Percentiles rank a stretch among this genome's conserved stretches.
Conservation (phyloP, 345 rosid species). For the Aurinia saxatilis region DNA sequence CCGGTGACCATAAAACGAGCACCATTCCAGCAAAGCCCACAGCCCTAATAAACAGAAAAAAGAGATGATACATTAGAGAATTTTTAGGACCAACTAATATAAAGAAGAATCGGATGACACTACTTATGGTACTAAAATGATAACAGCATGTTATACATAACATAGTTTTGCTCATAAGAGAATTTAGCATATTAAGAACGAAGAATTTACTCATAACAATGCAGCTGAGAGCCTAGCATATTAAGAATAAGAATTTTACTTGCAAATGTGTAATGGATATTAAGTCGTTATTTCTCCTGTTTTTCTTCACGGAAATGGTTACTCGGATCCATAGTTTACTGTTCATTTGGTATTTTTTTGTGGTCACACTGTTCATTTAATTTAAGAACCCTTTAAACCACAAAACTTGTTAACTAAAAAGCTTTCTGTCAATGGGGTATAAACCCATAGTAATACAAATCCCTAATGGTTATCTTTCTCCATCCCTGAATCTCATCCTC, state of each 20-base stretch:
- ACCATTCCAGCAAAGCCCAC: slow-evolving; percentile 74
- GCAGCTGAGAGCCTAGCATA: not conserved
- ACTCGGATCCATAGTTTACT: too few species aligned
- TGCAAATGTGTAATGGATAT: not conserved
- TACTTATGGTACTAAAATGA: not conserved
- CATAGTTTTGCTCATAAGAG: not conserved
- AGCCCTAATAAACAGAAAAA: slow-evolving; percentile 35
- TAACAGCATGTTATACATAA: not conserved
- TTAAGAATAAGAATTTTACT: not conserved
- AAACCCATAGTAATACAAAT: too few species aligned
- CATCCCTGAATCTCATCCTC: too few species aligned
- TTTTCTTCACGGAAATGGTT: not conserved
- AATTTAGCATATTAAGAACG: not conserved
- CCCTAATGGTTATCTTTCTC: too few species aligned
- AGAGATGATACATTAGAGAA: not conserved
- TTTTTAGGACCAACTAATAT: slow-evolving; percentile 4
- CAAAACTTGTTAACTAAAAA: too few species aligned
- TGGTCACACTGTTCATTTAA: too few species aligned
- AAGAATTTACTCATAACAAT: not conserved
- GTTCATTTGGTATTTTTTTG: too few species aligned
- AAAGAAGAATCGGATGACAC: not conserved
- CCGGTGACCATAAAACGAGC: slow-evolving; percentile 85
- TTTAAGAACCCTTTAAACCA: too few species aligned
- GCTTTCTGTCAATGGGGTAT: too few species aligned
- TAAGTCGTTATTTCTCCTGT: not conserved